Evolutionary conservation across 2,329 filamentous ascomycete species (phyloP).

Genomic region (Berkeleyomyces basicola): DNA sequence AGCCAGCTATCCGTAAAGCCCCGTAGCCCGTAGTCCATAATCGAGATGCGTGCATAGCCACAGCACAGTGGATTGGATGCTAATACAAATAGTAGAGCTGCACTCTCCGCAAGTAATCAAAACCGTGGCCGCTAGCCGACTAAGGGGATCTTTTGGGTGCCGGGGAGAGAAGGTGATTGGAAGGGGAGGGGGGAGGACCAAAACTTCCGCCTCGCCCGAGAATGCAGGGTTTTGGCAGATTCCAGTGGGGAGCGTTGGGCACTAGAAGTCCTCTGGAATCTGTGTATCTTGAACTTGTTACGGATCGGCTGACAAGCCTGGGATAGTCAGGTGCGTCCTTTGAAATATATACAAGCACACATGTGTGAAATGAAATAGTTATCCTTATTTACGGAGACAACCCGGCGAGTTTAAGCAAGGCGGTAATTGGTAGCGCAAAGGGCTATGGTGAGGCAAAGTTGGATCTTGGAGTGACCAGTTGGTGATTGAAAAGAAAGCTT

Average conservation of each 20-base stretch:
- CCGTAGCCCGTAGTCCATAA: background rate
- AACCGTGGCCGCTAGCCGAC: background rate
- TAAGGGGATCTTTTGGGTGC: background rate
- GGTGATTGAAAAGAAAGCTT: background rate
- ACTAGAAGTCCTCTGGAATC: background rate
- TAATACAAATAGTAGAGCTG: no score
- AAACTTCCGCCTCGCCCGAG: conserved; percentile 3
- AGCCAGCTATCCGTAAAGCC: background rate
- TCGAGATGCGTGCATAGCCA: background rate
- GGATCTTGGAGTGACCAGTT: background rate
- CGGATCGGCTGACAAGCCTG: background rate
- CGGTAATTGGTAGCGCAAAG: background rate
- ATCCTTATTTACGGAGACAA: background rate
- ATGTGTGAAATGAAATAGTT: no score
- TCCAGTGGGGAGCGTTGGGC: background rate
- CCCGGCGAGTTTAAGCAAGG: background rate
- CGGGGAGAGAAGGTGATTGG: background rate
- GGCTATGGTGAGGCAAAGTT: background rate
- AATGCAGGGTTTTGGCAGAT: background rate
- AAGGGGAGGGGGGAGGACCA: background rate
- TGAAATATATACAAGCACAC: background rate
- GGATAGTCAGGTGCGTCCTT: background rate
- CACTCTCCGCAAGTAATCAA: background rate
- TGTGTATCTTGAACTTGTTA: background rate
- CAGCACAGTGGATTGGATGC: background rate